Evolutionary conservation across 495 filamentous ascomycete genomes (phyloP).

Genomic region (Aeminium ludgeri): DNA sequence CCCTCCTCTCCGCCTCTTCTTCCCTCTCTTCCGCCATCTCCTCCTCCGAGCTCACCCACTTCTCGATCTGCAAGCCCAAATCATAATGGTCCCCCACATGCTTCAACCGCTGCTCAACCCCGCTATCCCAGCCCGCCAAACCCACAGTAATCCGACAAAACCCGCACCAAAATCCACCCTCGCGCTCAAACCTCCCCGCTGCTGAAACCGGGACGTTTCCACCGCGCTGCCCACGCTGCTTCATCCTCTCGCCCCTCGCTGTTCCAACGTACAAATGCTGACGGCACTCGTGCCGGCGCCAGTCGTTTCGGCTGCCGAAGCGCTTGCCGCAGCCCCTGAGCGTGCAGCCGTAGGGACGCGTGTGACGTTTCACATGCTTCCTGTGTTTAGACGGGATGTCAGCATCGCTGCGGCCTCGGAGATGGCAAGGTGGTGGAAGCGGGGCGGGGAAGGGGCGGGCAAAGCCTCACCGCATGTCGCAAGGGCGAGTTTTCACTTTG

Average conservation of each 20-base stretch:
- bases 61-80: no score
- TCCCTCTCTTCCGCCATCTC: no score
- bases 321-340: constrained; percentile 51
- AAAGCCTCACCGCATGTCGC: constrained; percentile 45
- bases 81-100: constrained; percentile 76
- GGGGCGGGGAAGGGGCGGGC: no score
- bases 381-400: constrained; percentile 26
- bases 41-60: no score
- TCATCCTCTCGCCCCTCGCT: no score
- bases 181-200: constrained; percentile 36
- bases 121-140: no score
- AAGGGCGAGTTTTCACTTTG: constrained; percentile 13
- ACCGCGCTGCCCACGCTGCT: no score
- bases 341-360: constrained; percentile 78
- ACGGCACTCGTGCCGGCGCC: constrained; percentile 87
- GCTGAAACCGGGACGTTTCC: constrained; percentile 21
- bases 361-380: constrained; percentile 80
- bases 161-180: constrained; percentile 73
- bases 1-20: no score
- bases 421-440: background rate
- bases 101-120: constrained; percentile 53
- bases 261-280: constrained; percentile 42
- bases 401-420: background rate
- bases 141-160: constrained; percentile 37
- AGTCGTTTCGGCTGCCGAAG: constrained; percentile 90